Percentiles rank a stretch among this genome's conserved stretches.
These are phyloP conservation scores for Solanum dulcamara DNA, from an alignment of 257 asterid genomes.

Conservation along the genomic window DNA sequence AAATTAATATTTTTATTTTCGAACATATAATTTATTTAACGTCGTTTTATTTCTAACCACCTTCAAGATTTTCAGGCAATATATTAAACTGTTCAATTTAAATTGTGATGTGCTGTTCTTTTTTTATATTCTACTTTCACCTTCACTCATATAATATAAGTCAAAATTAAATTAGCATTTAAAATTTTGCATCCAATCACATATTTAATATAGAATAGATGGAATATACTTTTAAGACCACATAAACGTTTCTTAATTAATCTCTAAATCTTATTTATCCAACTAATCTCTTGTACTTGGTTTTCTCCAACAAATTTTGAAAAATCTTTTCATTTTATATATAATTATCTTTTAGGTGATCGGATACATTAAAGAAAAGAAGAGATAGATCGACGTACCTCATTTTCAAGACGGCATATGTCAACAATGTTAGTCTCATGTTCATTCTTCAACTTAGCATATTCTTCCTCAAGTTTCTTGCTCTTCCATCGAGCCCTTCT, in stretches of 20 bases:
- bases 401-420: slow-evolving; percentile 62
- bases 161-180: not conserved
- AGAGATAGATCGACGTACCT: slow-evolving; percentile 20
- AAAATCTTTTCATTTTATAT: no score
- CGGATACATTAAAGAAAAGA: not conserved
- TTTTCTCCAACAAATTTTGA: not conserved
- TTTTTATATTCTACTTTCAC: not conserved
- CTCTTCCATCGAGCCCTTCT: slow-evolving; percentile 14
- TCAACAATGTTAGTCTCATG: slow-evolving; percentile 42
- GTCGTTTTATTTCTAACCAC: not conserved
- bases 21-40: not conserved
- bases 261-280: not conserved
- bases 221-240: not conserved
- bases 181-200: not conserved
- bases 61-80: not conserved
- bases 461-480: slow-evolving; percentile 12
- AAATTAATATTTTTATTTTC: not conserved
- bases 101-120: not conserved
- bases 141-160: not conserved
- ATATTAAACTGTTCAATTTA: not conserved
- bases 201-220: not conserved
- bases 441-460: slow-evolving; percentile 19
- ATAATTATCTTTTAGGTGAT: not conserved
- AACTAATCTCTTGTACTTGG: not conserved
- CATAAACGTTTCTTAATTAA: not conserved